Evolutionary conservation across 805 yeast genomes (phyloP).

Genomic region (Barnettozyma botsteinii): DNA sequence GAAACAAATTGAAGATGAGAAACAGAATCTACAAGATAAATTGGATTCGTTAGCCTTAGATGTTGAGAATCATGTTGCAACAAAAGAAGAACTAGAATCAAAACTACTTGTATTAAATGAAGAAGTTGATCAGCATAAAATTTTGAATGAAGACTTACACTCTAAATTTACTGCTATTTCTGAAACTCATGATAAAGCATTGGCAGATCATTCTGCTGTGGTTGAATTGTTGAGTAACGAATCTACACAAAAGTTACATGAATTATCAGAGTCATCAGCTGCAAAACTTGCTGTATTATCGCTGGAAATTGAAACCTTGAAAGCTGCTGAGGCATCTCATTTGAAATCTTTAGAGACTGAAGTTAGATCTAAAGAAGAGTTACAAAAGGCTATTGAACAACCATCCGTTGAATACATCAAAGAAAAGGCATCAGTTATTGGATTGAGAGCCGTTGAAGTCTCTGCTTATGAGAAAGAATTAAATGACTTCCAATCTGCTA

Average conservation of each 20-base stretch:
- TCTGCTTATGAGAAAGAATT: conserved; percentile 8
- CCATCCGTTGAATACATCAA: conserved; percentile 31
- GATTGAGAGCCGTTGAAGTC: conserved; percentile 16
- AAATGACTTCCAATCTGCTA: conserved; percentile 1
- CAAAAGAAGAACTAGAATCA: conserved; percentile 3
- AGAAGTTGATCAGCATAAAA: conserved; percentile 1
- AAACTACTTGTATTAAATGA: not conserved
- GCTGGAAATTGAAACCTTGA: conserved; percentile 4
- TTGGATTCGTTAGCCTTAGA: not conserved
- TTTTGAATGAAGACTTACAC: not conserved
- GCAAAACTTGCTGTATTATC: not conserved
- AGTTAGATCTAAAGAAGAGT: conserved; percentile 3
- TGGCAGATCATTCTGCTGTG: conserved; percentile 2
- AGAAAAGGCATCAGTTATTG: conserved; percentile 24
- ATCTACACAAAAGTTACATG: conserved; percentile 3
- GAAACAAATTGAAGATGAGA: conserved; percentile 1
- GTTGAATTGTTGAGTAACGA: conserved; percentile 3
- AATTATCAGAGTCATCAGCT: conserved; percentile 3
- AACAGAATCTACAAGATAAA: not conserved
- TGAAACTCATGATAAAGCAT: conserved; percentile 3
- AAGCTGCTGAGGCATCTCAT: conserved; percentile 1
- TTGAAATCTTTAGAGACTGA: not conserved
- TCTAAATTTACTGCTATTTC: conserved; percentile 1
- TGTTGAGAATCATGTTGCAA: not conserved
- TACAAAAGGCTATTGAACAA: conserved; percentile 10